These are phyloP conservation scores for Candida takata DNA, from an alignment of 805 yeast species.

Conservation along the genomic window DNA sequence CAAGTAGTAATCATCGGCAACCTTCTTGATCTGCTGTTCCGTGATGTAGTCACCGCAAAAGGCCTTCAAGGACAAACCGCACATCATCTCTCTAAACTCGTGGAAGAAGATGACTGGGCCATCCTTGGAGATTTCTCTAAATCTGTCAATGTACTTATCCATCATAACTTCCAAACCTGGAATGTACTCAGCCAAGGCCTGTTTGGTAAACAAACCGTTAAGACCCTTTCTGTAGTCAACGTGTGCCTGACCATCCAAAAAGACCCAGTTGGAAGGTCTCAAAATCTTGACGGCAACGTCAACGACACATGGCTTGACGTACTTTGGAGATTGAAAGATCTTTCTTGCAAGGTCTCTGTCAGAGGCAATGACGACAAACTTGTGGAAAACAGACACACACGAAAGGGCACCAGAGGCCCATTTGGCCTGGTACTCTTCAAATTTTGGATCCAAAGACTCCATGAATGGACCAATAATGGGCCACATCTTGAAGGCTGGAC, in stretches of 20 bases:
- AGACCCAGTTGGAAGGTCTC: slow-evolving; percentile 97
- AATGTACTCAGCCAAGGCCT: slow-evolving; percentile 76
- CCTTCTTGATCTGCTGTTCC: slow-evolving; percentile 78
- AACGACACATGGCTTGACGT: slow-evolving; percentile 95
- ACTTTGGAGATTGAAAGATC: slow-evolving; percentile 74
- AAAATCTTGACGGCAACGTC: slow-evolving; percentile 93
- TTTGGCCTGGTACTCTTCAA: slow-evolving; percentile 85
- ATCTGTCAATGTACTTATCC: slow-evolving; percentile 71
- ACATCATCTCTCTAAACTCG: slow-evolving; percentile 91
- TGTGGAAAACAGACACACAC: slow-evolving; percentile 97
- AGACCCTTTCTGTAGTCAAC: slow-evolving; percentile 86
- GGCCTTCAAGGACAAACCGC: slow-evolving; percentile 87
- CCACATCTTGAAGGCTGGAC: slow-evolving; percentile 83
- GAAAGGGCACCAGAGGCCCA: slow-evolving; percentile 94
- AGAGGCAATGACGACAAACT: slow-evolving; percentile 92
- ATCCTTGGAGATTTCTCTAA: slow-evolving; percentile 48
- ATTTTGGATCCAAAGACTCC: slow-evolving; percentile 91
- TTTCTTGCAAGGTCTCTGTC: slow-evolving; percentile 84
- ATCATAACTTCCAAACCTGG: slow-evolving; percentile 81
- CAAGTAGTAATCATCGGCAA: slow-evolving; percentile 87
- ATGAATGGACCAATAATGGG: slow-evolving; percentile 95
- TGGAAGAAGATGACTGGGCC: slow-evolving; percentile 79
- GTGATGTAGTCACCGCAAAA: slow-evolving; percentile 95
- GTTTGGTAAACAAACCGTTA: slow-evolving; percentile 81
- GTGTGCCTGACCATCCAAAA: slow-evolving; percentile 92